Conservation (phyloP, 805 yeast species). For the Candida incommunis region DNA sequence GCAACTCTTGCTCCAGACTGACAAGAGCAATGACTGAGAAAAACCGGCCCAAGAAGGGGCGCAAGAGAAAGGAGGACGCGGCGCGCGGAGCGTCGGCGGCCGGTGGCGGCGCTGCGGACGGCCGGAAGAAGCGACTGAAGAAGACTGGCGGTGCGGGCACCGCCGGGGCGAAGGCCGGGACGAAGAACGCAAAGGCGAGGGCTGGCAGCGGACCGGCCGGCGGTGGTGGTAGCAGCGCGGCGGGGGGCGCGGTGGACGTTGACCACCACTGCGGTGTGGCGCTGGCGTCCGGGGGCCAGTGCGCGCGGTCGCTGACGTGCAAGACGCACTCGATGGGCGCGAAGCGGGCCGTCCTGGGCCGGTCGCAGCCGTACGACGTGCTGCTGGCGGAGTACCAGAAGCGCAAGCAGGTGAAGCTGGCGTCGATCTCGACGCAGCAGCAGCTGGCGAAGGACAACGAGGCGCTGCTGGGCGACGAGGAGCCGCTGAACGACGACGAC, state of each 20-base stretch:
- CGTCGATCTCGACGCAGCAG: constrained; percentile 28
- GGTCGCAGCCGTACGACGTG: constrained; percentile 85
- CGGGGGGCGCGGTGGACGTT: constrained; percentile 2
- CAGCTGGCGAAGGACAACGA: constrained; percentile 20
- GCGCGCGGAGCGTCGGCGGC: constrained; percentile 2
- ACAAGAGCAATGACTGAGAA: neutral
- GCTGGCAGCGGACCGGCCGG: constrained; percentile 5
- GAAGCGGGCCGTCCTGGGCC: constrained; percentile 84
- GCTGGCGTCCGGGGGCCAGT: constrained; percentile 83
- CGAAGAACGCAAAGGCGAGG: constrained; percentile 4
- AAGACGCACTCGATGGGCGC: constrained; percentile 99
- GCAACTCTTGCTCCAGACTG: too few relatives aligned
- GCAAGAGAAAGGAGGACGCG: constrained; percentile 10
- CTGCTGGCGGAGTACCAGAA: constrained; percentile 81
- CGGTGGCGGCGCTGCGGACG: constrained; percentile 1
- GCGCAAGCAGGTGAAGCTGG: constrained; percentile 80
- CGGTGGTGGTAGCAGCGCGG: constrained; percentile 4
- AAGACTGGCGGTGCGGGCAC: neutral
- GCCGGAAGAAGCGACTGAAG: neutral
- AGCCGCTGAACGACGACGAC: constrained; percentile 64
- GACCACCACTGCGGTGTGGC: constrained; percentile 84
- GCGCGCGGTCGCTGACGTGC: constrained; percentile 93
- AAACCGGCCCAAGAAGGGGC: constrained; percentile 7
- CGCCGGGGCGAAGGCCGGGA: neutral
- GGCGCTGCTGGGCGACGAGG: constrained; percentile 15